Percentiles rank a stretch among this genome's conserved stretches.
Conservation (phyloP, 1,284 basidiomycete species). For the Porogramme epimiltina region DNA sequence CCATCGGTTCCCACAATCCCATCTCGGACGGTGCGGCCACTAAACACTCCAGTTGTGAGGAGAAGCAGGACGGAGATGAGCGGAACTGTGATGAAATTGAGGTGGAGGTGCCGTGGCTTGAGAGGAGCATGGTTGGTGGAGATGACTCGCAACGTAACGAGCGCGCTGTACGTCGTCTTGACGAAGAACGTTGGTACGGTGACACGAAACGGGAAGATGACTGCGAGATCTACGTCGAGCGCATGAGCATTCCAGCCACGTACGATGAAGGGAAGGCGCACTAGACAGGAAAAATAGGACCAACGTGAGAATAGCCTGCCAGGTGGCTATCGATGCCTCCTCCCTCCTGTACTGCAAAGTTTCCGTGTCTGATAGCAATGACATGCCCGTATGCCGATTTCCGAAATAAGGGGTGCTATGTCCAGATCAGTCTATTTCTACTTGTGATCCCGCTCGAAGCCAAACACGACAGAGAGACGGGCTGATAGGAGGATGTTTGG, state of each 20-base stretch:
- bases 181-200: slow-evolving; percentile 41
- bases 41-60: slow-evolving; percentile 75
- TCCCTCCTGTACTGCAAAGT: too few species aligned
- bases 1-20: slow-evolving; percentile 79
- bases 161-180: slow-evolving; percentile 7
- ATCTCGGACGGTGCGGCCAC: slow-evolving; percentile 60
- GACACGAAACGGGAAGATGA: slow-evolving; percentile 65
- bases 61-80: slow-evolving; percentile 80
- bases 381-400: too few species aligned
- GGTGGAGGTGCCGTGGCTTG: slow-evolving; percentile 40
- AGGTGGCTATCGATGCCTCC: slow-evolving; percentile 7
- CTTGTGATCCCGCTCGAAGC: too few species aligned
- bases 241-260: too few species aligned
- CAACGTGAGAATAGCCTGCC: slow-evolving; percentile 53
- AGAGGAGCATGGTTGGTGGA: slow-evolving; percentile 26
- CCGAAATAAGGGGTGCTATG: too few species aligned
- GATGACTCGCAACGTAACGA: slow-evolving; percentile 25
- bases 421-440: too few species aligned
- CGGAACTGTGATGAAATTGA: slow-evolving; percentile 78
- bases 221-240: slow-evolving; percentile 49
- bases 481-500: too few species aligned
- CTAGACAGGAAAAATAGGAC: slow-evolving; percentile 78
- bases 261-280: slow-evolving; percentile 21
- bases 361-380: too few species aligned
- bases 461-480: too few species aligned